Conservation (phyloP, 2,329 filamentous ascomycete species). For the Trichophaea hybrida region DNA sequence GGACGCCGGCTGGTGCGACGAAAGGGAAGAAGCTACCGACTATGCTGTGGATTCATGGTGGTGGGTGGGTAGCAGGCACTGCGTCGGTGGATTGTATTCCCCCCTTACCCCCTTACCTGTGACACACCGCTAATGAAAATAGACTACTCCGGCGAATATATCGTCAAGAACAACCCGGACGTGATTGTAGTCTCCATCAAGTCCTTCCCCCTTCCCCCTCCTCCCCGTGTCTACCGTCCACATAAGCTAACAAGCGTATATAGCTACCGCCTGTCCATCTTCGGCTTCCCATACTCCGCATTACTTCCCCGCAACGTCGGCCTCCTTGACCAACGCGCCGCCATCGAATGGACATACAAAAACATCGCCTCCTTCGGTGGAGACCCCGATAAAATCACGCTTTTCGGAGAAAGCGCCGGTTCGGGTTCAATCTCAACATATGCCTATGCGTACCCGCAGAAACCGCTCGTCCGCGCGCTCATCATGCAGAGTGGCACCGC, state of each 20-base stretch:
- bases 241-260: neutral
- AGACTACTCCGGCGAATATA: neutral
- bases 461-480: constrained; percentile 25
- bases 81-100: constrained; percentile 21
- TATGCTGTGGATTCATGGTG: constrained; percentile 6
- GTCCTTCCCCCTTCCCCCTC: constrained; percentile 29
- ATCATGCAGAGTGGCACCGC: constrained; percentile 24
- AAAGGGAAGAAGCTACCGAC: constrained; percentile 20
- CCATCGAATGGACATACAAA: constrained; percentile 25
- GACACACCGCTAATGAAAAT: constrained; percentile 15
- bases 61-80: neutral
- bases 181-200: constrained; percentile 4
- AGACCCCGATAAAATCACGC: constrained; percentile 23
- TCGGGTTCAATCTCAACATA: constrained; percentile 21
- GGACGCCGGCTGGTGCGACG: neutral
- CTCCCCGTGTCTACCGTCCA: constrained; percentile 27
- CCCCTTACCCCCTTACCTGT: constrained; percentile 23
- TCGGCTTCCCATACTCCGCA: constrained; percentile 1
- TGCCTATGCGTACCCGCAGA: constrained; percentile 28
- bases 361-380: constrained; percentile 25
- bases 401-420: constrained; percentile 26
- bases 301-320: constrained; percentile 17
- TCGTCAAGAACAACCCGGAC: constrained; percentile 27
- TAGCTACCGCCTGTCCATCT: constrained; percentile 6
- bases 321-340: constrained; percentile 24